Evolutionary conservation across 495 filamentous ascomycete genomes (phyloP), one percentile per base, ranked within the genome.

Genomic region (Xylaria venustula): DNA sequence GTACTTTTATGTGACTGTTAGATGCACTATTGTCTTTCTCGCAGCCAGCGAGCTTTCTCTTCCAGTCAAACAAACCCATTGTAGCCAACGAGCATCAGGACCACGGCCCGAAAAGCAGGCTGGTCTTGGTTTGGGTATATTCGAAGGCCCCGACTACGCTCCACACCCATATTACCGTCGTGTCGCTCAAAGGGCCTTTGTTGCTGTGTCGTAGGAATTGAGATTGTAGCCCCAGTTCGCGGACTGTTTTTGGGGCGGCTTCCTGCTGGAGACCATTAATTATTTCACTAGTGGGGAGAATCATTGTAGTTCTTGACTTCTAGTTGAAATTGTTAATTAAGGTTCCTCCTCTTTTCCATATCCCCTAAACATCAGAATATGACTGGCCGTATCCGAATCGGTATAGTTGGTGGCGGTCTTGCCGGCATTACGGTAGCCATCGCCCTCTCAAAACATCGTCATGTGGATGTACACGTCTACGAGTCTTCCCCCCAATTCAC

Each of bases 401-500:
- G 36, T 37, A 47, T 57, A 9, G 46, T 57, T 26, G 54, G 54
- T 26, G 44, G 54, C 4, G 54, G 54, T 9, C 54, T 57, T 41
- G 54, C 54, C 2, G 54, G 54, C 0, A 17, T 0, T 4, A 36
- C 54, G 20, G 61, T 71, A 23, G 49, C 50, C 19, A 64, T 64
- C 32, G 66, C 62, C 1, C 59, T 71, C 14, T 30, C 62, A 4
- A 28, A 63, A 36, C 44, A 62, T 25, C 20, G 54, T 14, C 66
- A 69, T 32, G 30, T 71, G 20, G 36, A 71, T 7, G 46, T 67
- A 8, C 19, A 69, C 1, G 63, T 71, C 2, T 71, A 50, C 40
- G 68, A 73, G 55, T 64, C 68, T 1, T 56, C 64, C 7, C 48
- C 66, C 37, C 47, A 64, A 15, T 73, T 73, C 64, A 53, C 60